Evolutionary conservation across 2,329 filamentous ascomycete genomes (phyloP), one percentile per base, ranked within the genome.

Genomic region (Stagonosporopsis rhizophila): DNA sequence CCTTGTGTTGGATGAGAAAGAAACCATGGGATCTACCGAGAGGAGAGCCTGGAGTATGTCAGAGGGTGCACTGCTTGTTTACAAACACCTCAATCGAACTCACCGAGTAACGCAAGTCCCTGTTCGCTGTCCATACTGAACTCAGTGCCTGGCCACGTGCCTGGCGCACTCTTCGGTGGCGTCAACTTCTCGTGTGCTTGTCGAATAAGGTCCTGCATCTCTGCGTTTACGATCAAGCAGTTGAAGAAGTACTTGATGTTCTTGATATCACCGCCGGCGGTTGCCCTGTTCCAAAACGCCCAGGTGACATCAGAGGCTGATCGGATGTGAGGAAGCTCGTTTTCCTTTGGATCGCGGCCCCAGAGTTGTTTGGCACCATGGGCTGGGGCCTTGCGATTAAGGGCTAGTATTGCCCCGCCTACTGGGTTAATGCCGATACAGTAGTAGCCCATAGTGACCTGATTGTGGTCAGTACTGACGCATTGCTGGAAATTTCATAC

Each of bases 211-310:
- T 44, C 46, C 15, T 64, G 64, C 5, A 56, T 57, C 14, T 67
- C 56, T 1, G 25, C 41, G 23, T 62, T 56, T 28, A 64, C 52
- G 19, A 62, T 62, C 54, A 60, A 45, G 7, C 41, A 53, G 17
- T 55, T 56, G 11, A 64, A 56, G 28, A 68, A 60, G 32, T 69
- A 69, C 8, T 44, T 52, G 23, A 68, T 63, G 6, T 65, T 62
- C 4, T 38, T 34, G 19, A 65, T 37, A 12, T 56, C 52, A 1
- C 48, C 45, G 6, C 32, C 15, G 0, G 22, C 28, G 1, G 19
- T 23, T 12, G 45, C 55, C 2, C 59, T 56, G 17, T 59, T 52
- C 64, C 67, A 68, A 37, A 54, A 60, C 8, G 62, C 64, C 67
- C 65, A 69, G 11, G 65, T 48, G 19, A 69, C 44, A 5, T 69